Conservation (phyloP, 139 green algal genomes). For the Pseudopediastrum boryanum region DNA sequence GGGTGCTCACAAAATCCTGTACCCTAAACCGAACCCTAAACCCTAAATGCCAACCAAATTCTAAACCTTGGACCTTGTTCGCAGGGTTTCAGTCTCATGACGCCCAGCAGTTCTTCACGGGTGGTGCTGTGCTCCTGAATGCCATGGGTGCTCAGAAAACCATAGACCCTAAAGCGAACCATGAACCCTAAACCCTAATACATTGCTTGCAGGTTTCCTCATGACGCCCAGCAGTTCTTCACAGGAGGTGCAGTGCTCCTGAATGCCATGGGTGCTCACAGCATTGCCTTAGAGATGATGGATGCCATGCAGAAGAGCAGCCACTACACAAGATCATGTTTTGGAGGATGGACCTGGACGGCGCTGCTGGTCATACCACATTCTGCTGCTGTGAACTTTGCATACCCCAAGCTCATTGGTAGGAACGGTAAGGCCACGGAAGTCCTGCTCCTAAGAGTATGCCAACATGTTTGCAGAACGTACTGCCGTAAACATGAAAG, state of each 20-base stretch:
- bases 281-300: constrained; percentile 40
- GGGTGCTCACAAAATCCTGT: no score
- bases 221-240: constrained; percentile 25
- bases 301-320: constrained; percentile 38
- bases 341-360: constrained; percentile 34
- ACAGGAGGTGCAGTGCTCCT: constrained; percentile 33
- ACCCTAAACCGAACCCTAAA: no score
- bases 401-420: constrained; percentile 11
- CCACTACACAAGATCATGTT: constrained; percentile 32
- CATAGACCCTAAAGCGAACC: no score
- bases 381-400: constrained; percentile 40
- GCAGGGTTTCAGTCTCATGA: neutral
- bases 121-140: no score
- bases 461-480: no score
- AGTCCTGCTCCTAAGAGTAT: no score
- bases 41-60: no score
- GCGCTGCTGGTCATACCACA: constrained; percentile 38
- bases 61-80: no score
- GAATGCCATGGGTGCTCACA: constrained; percentile 29
- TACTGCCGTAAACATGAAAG: no score
- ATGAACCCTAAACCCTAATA: no score
- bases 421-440: neutral
- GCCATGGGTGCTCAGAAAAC: no score
- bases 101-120: no score
- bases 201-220: neutral